Conservation (phyloP, 257 asterid genomes). For the Echites panduratus region DNA sequence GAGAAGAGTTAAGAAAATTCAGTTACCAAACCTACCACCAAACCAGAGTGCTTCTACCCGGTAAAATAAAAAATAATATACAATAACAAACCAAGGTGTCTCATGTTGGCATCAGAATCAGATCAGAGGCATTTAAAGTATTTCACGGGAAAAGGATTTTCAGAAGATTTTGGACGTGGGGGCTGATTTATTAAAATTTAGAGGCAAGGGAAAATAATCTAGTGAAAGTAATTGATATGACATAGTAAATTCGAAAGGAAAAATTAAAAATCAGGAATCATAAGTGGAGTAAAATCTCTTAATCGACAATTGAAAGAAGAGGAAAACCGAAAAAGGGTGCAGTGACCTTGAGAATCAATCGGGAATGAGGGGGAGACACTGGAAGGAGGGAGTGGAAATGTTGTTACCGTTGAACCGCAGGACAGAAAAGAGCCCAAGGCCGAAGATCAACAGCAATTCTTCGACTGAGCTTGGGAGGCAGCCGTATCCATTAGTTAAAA, state of each 20-base stretch:
- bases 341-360: neutral
- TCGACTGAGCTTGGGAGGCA: too few relatives aligned
- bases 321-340: neutral
- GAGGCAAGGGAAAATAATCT: too few relatives aligned
- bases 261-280: too few relatives aligned
- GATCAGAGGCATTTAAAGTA: neutral
- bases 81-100: neutral
- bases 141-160: too few relatives aligned
- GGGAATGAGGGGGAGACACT: neutral
- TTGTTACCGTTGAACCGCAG: neutral
- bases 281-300: too few relatives aligned
- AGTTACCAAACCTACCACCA: neutral
- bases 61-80: neutral
- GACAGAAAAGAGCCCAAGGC: neutral
- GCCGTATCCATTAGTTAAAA: too few relatives aligned
- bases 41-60: neutral
- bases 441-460: neutral
- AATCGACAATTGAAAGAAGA: too few relatives aligned
- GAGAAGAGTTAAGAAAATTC: neutral
- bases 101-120: conserved; percentile 3
- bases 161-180: too few relatives aligned
- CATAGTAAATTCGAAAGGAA: too few relatives aligned
- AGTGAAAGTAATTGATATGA: too few relatives aligned
- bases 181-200: too few relatives aligned
- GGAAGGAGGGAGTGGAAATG: too few relatives aligned